Conservation (phyloP, 1,284 basidiomycete genomes). For the Cryptococcus neoformans region DNA sequence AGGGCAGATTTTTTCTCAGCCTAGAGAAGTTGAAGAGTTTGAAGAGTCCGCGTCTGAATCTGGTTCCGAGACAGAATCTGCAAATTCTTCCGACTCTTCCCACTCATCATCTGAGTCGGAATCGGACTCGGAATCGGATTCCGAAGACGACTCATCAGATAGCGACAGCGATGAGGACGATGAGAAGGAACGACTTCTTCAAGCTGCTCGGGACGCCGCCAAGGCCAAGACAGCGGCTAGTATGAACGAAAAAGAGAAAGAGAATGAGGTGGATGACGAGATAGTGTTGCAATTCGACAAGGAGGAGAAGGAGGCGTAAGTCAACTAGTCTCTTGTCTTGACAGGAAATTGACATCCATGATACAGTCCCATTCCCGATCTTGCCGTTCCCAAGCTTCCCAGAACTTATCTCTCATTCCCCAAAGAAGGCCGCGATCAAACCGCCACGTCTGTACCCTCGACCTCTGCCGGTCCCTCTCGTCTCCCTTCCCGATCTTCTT, state of each 20-base stretch:
- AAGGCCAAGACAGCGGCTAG: slow-evolving; percentile 31
- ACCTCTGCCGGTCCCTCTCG: slow-evolving; percentile 13
- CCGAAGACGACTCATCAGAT: slow-evolving; percentile 5
- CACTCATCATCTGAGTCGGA: slow-evolving; percentile 26
- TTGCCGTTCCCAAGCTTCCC: slow-evolving; percentile 54
- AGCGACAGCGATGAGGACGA: slow-evolving; percentile 16
- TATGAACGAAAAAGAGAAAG: slow-evolving; percentile 7
- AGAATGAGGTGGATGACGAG: slow-evolving; percentile 27
- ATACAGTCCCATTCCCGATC: slow-evolving; percentile 54
- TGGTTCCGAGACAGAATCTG: slow-evolving; percentile 1
- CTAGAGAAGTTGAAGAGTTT: not conserved
- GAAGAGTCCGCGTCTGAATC: not conserved
- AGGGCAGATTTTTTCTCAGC: slow-evolving; percentile 6
- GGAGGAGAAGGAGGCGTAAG: slow-evolving; percentile 44
- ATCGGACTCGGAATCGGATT: slow-evolving; percentile 45
- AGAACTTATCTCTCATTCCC: slow-evolving; percentile 54
- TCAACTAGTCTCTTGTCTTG: slow-evolving; percentile 5
- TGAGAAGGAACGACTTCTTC: slow-evolving; percentile 39
- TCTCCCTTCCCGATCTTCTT: not conserved
- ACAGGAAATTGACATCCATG: slow-evolving; percentile 2
- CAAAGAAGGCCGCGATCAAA: slow-evolving; percentile 29
- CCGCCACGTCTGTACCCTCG: slow-evolving; percentile 2
- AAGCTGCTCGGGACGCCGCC: slow-evolving; percentile 60
- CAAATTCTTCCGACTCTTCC: not conserved
- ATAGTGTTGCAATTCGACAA: slow-evolving; percentile 35